Evolutionary conservation across 2,329 filamentous ascomycete genomes (phyloP), one percentile per base, ranked within the genome.

Genomic region (Pestalotiopsis sp.): DNA sequence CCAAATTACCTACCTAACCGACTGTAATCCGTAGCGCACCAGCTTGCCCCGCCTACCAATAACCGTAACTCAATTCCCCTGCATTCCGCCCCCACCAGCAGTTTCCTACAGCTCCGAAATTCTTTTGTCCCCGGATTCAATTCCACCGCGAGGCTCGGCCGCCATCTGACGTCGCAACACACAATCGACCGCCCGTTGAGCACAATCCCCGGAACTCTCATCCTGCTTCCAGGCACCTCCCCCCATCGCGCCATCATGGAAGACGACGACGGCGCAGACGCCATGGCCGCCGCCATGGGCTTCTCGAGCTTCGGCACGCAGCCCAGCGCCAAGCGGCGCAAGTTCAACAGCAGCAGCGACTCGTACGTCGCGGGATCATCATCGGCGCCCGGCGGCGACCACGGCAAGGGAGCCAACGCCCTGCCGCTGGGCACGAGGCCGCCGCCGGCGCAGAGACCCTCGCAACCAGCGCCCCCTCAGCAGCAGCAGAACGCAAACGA

Each of bases 241-340:
- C 4, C 4, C 3, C 45, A 4, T 7, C 20, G 6, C 57, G 7
- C 23, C 23, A 36, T 45, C 27, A 67, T 67, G 52, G 52, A 59
- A 39, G 76, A 79, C 49, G 76, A 77, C n/a, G 76, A 77, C n/a
- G 76, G 76, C 23, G 84, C 87, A 63, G 81, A 82, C 57, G 87
- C 87, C 66, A 89, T 93, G 78, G 90, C 90, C 25, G 86, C 87
- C 57, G 85, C 87, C 61, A 91, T 94, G 90, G 92, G 92, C 71
- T 94, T 94, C 79, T 86, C 90, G 9, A 86, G 88, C 68, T 95
- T 95, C 76, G 92, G 92, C 72, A 79, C 81, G 11, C 83, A 86
- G 72, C 77, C 82, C 66, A 81, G 85, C 1, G 84, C 84, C 58
- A 93, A 92, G 78, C 92, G 92, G 78, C 87, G 91, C 70, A 91